Percentiles rank a stretch among this genome's conserved stretches.
phyloP scores from a whole-genome alignment of 2,329 filamentous ascomycete genomes.

The Pestalotiopsis sp. region DNA sequence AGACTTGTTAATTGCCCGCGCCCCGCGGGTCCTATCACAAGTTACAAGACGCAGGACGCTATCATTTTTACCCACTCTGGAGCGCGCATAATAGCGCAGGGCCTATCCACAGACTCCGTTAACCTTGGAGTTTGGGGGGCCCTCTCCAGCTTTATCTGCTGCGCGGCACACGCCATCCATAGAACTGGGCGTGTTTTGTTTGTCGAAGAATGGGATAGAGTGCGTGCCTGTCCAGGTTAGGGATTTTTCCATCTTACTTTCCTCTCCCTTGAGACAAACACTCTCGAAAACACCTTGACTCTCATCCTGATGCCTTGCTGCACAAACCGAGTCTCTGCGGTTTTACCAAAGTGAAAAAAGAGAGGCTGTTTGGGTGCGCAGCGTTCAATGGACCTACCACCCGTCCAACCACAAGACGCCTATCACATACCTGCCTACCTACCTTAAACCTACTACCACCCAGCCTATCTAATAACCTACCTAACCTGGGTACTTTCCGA shows the following conservation, averaged over 20 bases:
- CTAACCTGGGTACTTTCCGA: background rate
- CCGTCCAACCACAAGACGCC: background rate
- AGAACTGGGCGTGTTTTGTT: background rate
- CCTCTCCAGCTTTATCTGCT: background rate
- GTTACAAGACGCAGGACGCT: background rate
- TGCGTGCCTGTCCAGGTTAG: background rate
- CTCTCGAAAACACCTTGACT: background rate
- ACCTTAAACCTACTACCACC: background rate
- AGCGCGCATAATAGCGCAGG: slow-evolving; percentile 11
- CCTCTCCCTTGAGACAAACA: background rate
- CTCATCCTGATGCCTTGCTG: background rate
- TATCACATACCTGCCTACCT: background rate
- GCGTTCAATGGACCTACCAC: background rate
- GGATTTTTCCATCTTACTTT: background rate
- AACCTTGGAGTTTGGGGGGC: background rate
- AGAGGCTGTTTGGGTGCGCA: background rate
- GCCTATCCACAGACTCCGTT: background rate
- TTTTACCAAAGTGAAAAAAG: background rate
- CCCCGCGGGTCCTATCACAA: slow-evolving; percentile 3
- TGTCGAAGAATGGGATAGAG: background rate
- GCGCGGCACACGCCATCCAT: background rate
- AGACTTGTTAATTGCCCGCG: background rate
- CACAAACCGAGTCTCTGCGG: background rate
- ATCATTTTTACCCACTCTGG: slow-evolving; percentile 4
- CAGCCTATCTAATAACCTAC: background rate